phyloP scores from a whole-genome alignment of 257 asterid genomes.

The Solanum pinnatisectum region DNA sequence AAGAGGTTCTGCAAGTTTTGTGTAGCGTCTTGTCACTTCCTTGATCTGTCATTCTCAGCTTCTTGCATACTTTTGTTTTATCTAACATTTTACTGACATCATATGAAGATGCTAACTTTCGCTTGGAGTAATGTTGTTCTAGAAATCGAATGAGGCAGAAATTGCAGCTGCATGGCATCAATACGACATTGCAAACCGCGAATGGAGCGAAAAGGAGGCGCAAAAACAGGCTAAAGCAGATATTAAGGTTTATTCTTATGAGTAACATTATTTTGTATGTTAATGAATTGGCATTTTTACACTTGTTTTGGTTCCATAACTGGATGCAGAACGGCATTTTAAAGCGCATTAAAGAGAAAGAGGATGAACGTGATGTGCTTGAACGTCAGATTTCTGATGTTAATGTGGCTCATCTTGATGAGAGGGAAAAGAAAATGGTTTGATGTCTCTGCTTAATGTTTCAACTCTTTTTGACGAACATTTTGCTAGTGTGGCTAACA shows the following conservation, averaged over 20 bases:
- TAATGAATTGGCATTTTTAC: conserved; percentile 3
- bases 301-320: conserved; percentile 2
- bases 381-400: conserved; percentile 49
- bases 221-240: conserved; percentile 59
- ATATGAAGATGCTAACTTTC: conserved; percentile 5
- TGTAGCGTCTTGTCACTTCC: not conserved
- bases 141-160: conserved; percentile 51
- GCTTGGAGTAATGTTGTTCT: conserved; percentile 21
- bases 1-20: not conserved
- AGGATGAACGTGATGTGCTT: conserved; percentile 49
- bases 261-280: not conserved
- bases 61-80: not conserved
- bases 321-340: conserved; percentile 40
- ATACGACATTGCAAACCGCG: conserved; percentile 50
- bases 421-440: conserved; percentile 77
- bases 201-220: conserved; percentile 53
- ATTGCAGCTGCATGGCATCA: conserved; percentile 39
- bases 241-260: conserved; percentile 43
- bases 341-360: conserved; percentile 52
- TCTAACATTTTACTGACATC: not conserved
- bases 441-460: conserved; percentile 7
- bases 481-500: conserved; percentile 7
- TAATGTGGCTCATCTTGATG: conserved; percentile 53
- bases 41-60: conserved; percentile 2
- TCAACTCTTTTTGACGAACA: not conserved